Base-by-base conservation (phyloP, 768 basidiomycete genomes). In the Crassisporium funariophilum region DNA sequence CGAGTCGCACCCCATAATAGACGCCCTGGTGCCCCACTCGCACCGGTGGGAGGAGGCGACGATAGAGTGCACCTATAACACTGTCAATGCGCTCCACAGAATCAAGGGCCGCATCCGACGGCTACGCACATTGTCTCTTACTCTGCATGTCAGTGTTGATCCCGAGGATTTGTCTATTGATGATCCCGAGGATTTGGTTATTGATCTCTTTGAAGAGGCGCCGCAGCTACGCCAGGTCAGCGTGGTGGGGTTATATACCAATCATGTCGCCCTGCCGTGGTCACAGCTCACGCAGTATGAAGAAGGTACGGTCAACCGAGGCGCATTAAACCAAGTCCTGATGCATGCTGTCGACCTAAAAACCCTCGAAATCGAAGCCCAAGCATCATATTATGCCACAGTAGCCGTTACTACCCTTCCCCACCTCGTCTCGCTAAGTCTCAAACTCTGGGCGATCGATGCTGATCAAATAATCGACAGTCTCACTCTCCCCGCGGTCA, bases 191-290 rank as follows among this genome's bases (percentile, higher is more conserved):
- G n/a, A 5, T 31, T 10, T n/a, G 5, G 5, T 31, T 11, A 46
- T 50, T 34, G 44, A 35, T 9, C 27, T 46, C 24, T 54, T 44
- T 9, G 45, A 54, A 22, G 10, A 21, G n/a, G 36, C 36, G 5
- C 36, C 36, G 5, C 36, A 15, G 13, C 36, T 37, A 12, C 36
- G 36, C 36, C n/a, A 37, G 19, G 36, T 37, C 13, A 21, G 12
- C 19, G 5, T 37, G 5, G 15, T 16, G 11, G n/a, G 36, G 12
- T 5, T 21, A 5, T 37, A 17, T 17, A 4, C 12, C 11, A 5
- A 16, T 16, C n/a, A 37, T 12, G 11, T 37, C 11, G 19, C 19
- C n/a, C 6, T 37, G 19, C 36, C 36, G n/a, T 38, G 16, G 17
- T 19, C 36, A 4, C 36, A 38, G 36, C 19, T 38, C 4, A 12